Evolutionary conservation across 768 basidiomycete genomes (phyloP).

Genomic region (Psilocybe cubensis): DNA sequence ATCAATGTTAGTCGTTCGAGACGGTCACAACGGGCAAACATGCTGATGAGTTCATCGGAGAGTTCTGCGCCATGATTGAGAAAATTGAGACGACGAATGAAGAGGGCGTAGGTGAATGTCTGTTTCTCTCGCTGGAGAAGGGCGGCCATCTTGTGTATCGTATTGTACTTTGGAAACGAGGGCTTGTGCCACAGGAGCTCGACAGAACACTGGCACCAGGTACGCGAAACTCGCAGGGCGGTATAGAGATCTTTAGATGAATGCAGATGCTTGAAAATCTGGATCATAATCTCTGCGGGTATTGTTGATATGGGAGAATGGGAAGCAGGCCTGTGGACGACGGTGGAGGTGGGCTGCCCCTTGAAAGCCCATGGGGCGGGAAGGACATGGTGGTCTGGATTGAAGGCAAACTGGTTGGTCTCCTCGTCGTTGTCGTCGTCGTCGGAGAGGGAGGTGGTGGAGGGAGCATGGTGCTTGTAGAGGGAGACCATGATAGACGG

Average conservation of each 20-base stretch:
- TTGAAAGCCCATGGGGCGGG: slow-evolving; percentile 72
- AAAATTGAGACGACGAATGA: slow-evolving; percentile 93
- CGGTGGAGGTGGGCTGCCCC: slow-evolving; percentile 22
- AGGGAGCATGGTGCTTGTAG: slow-evolving; percentile 66
- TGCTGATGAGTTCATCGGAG: slow-evolving; percentile 71
- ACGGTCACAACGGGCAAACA: slow-evolving; percentile 74
- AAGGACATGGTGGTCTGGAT: slow-evolving; percentile 51
- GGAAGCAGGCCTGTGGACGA: slow-evolving; percentile 25
- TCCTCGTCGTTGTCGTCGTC: slow-evolving; percentile 60
- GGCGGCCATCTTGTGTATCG: slow-evolving; percentile 78
- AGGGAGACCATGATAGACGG: slow-evolving; percentile 41
- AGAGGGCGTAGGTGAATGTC: slow-evolving; percentile 86
- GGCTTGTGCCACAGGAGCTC: slow-evolving; percentile 96
- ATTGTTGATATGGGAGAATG: slow-evolving; percentile 67
- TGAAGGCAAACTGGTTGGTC: slow-evolving; percentile 50
- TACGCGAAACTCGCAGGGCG: slow-evolving; percentile 80
- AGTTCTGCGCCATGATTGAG: slow-evolving; percentile 69
- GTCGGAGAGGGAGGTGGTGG: slow-evolving; percentile 79
- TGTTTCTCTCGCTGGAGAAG: slow-evolving; percentile 65
- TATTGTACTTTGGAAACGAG: slow-evolving; percentile 65
- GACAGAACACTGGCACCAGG: slow-evolving; percentile 96
- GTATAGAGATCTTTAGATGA: slow-evolving; percentile 73
- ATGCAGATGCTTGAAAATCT: slow-evolving; percentile 86
- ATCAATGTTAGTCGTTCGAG: slow-evolving; percentile 90
- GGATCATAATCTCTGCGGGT: slow-evolving; percentile 91